phyloP scores from a whole-genome alignment of 108 stramenopile species.

The Cyclotella distinguenda region DNA sequence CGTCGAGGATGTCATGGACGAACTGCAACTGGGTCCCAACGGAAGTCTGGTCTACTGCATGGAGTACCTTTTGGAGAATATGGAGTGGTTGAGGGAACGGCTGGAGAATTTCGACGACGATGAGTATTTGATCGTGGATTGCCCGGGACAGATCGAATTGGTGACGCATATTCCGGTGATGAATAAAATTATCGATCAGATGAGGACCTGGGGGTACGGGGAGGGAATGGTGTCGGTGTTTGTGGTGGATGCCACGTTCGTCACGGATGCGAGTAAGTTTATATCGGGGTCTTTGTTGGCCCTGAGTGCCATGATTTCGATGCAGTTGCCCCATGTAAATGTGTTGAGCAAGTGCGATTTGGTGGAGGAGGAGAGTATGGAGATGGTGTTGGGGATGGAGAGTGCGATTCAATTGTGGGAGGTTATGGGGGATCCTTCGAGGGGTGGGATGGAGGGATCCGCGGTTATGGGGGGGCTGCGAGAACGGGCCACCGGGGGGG shows the following conservation, averaged over 20 bases:
- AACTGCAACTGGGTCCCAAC: slow-evolving; percentile 95
- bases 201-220: slow-evolving; percentile 86
- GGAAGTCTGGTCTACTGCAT: slow-evolving; percentile 97
- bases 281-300: slow-evolving; percentile 89
- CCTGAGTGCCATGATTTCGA: slow-evolving; percentile 93
- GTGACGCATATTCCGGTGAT: slow-evolving; percentile 98
- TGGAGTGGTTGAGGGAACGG: slow-evolving; percentile 94
- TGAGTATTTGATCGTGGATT: slow-evolving; percentile 97
- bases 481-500: slow-evolving; percentile 7
- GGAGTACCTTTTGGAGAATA: slow-evolving; percentile 95
- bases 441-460: background rate
- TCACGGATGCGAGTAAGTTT: slow-evolving; percentile 88
- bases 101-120: slow-evolving; percentile 91
- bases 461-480: background rate
- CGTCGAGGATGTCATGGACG: slow-evolving; percentile 98
- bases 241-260: slow-evolving; percentile 92
- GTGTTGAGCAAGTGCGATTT: slow-evolving; percentile 96
- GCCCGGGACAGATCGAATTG: slow-evolving; percentile 97
- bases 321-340: slow-evolving; percentile 96
- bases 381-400: slow-evolving; percentile 68
- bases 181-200: slow-evolving; percentile 79
- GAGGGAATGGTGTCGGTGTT: slow-evolving; percentile 87
- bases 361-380: slow-evolving; percentile 75
- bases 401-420: slow-evolving; percentile 84
- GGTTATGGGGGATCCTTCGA: slow-evolving; percentile 34